phyloP scores from a whole-genome alignment of 306 rosid genomes.

The Ceratonia siliqua region DNA sequence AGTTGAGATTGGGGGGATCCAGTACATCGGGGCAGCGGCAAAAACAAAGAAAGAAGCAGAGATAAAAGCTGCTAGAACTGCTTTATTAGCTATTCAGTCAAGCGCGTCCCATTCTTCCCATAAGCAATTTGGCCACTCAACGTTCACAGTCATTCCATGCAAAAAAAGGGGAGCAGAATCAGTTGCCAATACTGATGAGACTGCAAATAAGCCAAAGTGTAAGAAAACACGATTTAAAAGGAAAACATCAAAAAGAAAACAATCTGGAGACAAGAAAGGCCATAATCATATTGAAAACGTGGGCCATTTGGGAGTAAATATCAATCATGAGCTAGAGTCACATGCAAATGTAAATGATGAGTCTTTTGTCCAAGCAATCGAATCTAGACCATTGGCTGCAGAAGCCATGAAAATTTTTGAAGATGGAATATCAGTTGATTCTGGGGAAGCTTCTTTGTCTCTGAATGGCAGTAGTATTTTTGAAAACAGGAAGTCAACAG shows the following conservation, averaged over 20 bases:
- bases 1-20: constrained; percentile 76
- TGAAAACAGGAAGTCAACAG: constrained; percentile 34
- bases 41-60: constrained; percentile 90
- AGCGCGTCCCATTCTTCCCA: constrained; percentile 46
- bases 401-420: constrained; percentile 37
- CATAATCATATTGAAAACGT: constrained; percentile 17
- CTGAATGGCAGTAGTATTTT: constrained; percentile 11
- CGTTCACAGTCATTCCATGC: constrained; percentile 74
- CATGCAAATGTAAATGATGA: constrained; percentile 15
- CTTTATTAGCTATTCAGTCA: constrained; percentile 71
- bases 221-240: constrained; percentile 54
- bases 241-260: constrained; percentile 49
- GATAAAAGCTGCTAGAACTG: constrained; percentile 94
- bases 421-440: constrained; percentile 19
- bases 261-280: constrained; percentile 25
- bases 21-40: constrained; percentile 76
- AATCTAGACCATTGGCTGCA: constrained; percentile 15
- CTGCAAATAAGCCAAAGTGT: constrained; percentile 42
- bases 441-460: constrained; percentile 23
- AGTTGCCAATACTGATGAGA: constrained; percentile 36
- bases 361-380: constrained; percentile 19
- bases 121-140: constrained; percentile 40
- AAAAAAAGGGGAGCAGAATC: constrained; percentile 48
- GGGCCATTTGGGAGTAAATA: constrained; percentile 9
- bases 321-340: constrained; percentile 17